Evolutionary conservation across 257 asterid species (phyloP), one percentile per base, ranked within the genome.

Genomic region (Scutellaria minor): DNA sequence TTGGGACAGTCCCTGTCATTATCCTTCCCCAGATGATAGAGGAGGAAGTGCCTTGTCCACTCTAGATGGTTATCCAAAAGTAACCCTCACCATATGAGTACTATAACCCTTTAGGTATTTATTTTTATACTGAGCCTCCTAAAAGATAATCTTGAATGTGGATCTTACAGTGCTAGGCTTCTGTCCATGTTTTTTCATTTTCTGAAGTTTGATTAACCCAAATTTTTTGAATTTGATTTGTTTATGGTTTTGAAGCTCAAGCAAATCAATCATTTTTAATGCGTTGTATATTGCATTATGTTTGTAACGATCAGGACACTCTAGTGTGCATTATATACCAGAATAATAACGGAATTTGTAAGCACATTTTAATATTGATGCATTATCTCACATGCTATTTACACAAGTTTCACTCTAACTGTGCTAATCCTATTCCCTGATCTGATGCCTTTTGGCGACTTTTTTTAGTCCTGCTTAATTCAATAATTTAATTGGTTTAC

Each of bases 401-500:
- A 2, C 37, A 31, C 37, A 14, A 45, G 58, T 66, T 24, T 46
- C 46, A 61, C 27, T 37, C 15, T 37, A 46, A 62, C 20, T 53
- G 50, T 31, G 37, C 37, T 31, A 4, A 31, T 4, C 37, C 37
- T 31, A 31, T 31, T 31, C 5, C 2, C 37, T 31, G 37, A 31
- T 31, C 4, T 31, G 4, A 31, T 31, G 37, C 5, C 67, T 71
- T 45, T 39, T 42, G 6, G 9, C 42, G 40, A 45, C 73, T 39
- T 64, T 11, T 24, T 41, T 27, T 9, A 61, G 24, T 18, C 53
- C 12, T 22, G 41, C 27, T 22, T 3, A 44, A 31, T 12, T 47
- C 12, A 67, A 53, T 14, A 11, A 58, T 78, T 63, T 37, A 20
- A 55, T 46, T 57, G 54, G 48, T 68, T 61, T 68, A 48, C 56